A percentile compares a stretch with the other conserved stretches of the same genome.
Evolutionary conservation across 805 yeast species (phyloP).

Genomic region (Wickerhamiella hasegawae): DNA sequence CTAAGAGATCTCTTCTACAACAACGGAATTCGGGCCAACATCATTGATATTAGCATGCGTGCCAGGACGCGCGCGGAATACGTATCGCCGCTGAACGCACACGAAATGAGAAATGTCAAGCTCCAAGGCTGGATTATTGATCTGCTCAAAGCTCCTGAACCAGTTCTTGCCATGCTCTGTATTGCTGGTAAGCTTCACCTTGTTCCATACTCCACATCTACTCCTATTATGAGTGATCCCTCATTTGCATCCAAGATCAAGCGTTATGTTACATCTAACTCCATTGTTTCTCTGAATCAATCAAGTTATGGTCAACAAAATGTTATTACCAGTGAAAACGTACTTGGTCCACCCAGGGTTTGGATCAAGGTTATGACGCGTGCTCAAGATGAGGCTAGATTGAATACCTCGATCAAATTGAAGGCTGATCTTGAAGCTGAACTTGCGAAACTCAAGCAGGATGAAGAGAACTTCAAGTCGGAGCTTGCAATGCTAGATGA

Average conservation of each 20-base stretch:
- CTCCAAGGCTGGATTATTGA: conserved; percentile 73
- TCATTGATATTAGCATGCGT: neutral
- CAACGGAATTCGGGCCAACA: neutral
- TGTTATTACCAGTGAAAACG: conserved; percentile 29
- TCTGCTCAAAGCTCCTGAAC: conserved; percentile 52
- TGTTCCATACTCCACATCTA: neutral
- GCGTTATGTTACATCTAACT: neutral
- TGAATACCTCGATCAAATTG: too few species aligned
- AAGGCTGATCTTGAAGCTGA: neutral
- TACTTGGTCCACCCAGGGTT: too few species aligned
- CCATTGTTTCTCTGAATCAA: conserved; percentile 31
- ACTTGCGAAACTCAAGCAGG: conserved; percentile 1
- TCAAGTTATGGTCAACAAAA: conserved; percentile 55
- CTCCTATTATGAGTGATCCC: too few species aligned
- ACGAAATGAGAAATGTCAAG: conserved; percentile 33
- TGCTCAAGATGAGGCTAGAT: too few species aligned
- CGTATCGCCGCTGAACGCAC: conserved; percentile 6
- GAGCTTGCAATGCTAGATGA: neutral
- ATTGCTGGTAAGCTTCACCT: neutral
- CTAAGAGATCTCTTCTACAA: neutral
- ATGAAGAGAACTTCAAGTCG: neutral
- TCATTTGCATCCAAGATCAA: too few species aligned
- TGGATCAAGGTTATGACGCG: too few species aligned
- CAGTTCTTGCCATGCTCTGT: conserved; percentile 26
- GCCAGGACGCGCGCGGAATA: neutral